phyloP scores from a whole-genome alignment of 2,329 filamentous ascomycete genomes.

The Salinomyces thailandicus region DNA sequence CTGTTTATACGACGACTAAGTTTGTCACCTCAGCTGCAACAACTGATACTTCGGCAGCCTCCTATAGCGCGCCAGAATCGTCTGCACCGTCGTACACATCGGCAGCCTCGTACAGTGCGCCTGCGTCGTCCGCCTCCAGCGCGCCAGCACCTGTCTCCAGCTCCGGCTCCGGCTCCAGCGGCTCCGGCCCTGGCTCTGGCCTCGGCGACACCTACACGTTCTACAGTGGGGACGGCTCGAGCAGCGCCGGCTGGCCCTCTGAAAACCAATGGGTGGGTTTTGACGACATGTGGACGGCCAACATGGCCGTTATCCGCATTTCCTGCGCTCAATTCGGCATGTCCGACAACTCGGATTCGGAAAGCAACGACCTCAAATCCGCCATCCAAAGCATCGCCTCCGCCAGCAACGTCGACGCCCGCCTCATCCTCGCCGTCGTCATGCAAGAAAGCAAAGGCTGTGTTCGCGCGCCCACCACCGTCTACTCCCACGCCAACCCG shows the following conservation, averaged over 20 bases:
- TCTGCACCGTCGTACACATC: background rate
- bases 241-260: conserved; percentile 17
- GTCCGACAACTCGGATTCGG: conserved; percentile 29
- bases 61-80: background rate
- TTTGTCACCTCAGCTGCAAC: background rate
- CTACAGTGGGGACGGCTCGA: conserved; percentile 13
- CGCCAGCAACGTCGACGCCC: conserved; percentile 27
- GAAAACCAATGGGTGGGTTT: conserved; percentile 17
- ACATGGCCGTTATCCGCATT: conserved; percentile 25
- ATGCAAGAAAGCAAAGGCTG: conserved; percentile 41
- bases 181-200: conserved; percentile 3
- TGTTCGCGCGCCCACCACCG: conserved; percentile 35
- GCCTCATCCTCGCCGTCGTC: conserved; percentile 36
- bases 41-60: conserved; percentile 1
- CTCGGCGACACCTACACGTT: conserved; percentile 5
- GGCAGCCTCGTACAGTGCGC: background rate
- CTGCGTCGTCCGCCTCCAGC: background rate
- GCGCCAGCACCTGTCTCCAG: conserved; percentile 2
- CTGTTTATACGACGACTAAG: conserved; percentile 1
- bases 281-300: conserved; percentile 25
- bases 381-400: conserved; percentile 27
- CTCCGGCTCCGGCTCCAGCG: background rate
- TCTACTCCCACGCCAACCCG: conserved; percentile 34
- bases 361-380: conserved; percentile 30
- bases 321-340: conserved; percentile 30